Conservation (phyloP, 208 protist genomes). For the Phytomonas sp. region DNA sequence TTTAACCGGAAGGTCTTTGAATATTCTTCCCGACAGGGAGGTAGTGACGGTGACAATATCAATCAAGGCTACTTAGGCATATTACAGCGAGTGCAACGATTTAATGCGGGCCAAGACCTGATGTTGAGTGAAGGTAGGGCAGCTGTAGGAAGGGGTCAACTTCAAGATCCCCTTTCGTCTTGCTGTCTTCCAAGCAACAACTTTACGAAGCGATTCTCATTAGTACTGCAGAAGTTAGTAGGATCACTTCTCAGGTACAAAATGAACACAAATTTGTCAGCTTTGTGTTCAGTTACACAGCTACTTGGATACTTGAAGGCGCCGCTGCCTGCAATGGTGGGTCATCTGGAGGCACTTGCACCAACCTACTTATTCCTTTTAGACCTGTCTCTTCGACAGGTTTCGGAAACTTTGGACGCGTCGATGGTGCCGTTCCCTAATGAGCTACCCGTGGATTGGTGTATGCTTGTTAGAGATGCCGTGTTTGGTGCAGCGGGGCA, state of each 20-base stretch:
- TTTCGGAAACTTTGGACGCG: background rate
- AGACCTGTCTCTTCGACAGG: background rate
- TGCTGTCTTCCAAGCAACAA: background rate
- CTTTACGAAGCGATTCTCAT: background rate
- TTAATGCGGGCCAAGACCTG: background rate
- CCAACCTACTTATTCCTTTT: slow-evolving; percentile 21
- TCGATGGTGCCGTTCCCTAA: background rate
- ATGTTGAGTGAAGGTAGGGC: background rate
- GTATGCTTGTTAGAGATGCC: slow-evolving; percentile 28
- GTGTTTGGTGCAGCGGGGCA: slow-evolving; percentile 19
- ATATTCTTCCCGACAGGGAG: background rate
- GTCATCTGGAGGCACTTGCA: slow-evolving; percentile 16
- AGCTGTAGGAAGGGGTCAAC: background rate
- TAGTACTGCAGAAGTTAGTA: background rate
- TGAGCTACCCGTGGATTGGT: slow-evolving; percentile 32
- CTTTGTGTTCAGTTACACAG: slow-evolving; percentile 1
- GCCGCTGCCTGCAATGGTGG: slow-evolving; percentile 18
- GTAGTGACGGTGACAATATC: background rate
- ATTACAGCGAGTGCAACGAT: background rate
- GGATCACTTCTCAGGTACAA: background rate
- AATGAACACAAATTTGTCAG: background rate
- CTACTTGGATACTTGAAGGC: slow-evolving; percentile 25
- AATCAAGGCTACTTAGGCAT: background rate
- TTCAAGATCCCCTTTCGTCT: background rate
- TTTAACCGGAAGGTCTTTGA: background rate